These are phyloP conservation scores for Allomyces arbusculus DNA, from an alignment of 192 early-diverging fungal species.

Conservation along the genomic window DNA sequence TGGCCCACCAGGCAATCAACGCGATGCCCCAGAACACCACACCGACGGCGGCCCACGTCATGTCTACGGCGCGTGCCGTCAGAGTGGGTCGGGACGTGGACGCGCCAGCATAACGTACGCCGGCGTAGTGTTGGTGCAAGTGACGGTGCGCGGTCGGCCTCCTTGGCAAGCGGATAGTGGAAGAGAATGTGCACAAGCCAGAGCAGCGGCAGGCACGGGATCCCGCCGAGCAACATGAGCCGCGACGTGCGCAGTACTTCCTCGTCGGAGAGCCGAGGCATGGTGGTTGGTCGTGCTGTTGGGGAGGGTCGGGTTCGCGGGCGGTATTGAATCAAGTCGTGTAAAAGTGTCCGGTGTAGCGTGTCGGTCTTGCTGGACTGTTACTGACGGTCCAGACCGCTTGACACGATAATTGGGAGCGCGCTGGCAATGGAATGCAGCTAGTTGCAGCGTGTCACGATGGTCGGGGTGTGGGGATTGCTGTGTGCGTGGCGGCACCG, in stretches of 20 bases:
- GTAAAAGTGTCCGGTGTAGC: too few species aligned
- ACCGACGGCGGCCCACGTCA: not conserved
- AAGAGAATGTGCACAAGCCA: not conserved
- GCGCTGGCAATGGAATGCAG: too few species aligned
- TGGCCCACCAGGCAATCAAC: not conserved
- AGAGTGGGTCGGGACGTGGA: not conserved
- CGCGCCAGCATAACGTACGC: not conserved
- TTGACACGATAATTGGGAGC: too few species aligned
- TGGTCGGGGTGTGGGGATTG: too few species aligned
- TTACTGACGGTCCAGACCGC: too few species aligned
- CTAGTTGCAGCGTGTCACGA: too few species aligned
- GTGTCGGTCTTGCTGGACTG: too few species aligned
- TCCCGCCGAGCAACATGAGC: not conserved
- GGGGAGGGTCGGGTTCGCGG: too few species aligned
- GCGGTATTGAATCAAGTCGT: too few species aligned
- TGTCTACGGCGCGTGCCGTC: not conserved
- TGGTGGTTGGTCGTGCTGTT: too few species aligned
- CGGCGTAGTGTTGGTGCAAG: not conserved
- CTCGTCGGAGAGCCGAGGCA: not conserved
- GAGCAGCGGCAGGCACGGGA: not conserved
- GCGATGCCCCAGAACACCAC: not conserved
- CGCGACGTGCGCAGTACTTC: not conserved
- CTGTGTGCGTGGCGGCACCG: too few species aligned
- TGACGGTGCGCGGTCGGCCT: not conserved
- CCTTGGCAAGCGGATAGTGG: not conserved